Base-by-base conservation (phyloP, 1,284 basidiomycete species). In the Agaricales sp. region DNA sequence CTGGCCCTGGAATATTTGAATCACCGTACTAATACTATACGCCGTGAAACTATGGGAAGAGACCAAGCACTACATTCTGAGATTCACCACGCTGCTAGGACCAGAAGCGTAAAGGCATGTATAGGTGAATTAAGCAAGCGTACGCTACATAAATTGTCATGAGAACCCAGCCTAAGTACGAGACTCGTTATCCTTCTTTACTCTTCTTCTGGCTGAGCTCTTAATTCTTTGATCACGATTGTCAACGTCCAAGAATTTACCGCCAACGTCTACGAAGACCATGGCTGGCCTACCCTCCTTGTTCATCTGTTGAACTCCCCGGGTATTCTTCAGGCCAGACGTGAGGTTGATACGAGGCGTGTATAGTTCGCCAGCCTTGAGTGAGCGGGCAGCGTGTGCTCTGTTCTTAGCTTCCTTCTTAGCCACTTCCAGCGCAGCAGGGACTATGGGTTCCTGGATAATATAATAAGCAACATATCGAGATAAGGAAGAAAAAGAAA, bases 201-300 rank as follows among this genome's bases (percentile, higher is more conserved):
- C n/a, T n/a, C n/a, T 21, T 19, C 41, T 43, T 44, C 75, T 70
- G 54, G 71, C 67, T 1, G 73, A 68, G 47, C 67, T 67, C 21
- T 69, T 68, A 43, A 74, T 67, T 43, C 81, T 70, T 51, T 70
- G 69, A 46, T 70, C 54, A 11, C 69, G 70, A 48, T 78, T 76
- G 41, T 73, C 69, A 14, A 73, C 63, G 49, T 85, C 71, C 46
- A 87, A 59, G 58, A 82, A 87, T 57, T 78, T 75, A 35, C 74
- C 74, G 1, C 84, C 84, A 4, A 87, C 75, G 57, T 88, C 84
- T 14, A 81, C 64, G 56, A 88, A 85, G 56, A 73, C 71, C 39
- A 82, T 67, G 1, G 71, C 58, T 12, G 79, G 70, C 38, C 78
- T 73, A 18, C 74, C 74, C 26, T 65, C 61, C 47, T 62, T 53